Conservation (phyloP, 371 early-diverging fungal species). For the Massospora cicadina region DNA sequence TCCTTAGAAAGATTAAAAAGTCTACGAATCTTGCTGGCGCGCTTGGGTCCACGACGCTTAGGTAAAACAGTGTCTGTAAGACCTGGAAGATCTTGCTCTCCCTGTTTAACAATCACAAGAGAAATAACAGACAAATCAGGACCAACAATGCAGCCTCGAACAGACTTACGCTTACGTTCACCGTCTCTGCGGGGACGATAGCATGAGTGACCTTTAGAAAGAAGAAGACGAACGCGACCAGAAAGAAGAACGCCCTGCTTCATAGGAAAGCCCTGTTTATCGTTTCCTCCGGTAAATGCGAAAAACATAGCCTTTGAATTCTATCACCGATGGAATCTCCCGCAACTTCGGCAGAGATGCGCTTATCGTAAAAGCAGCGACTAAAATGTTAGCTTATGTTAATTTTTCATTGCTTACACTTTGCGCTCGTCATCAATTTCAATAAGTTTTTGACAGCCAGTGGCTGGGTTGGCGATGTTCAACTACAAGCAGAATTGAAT, state of each 20-base stretch:
- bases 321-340: constrained; percentile 92
- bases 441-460: constrained; percentile 96
- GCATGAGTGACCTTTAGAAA: constrained; percentile 97
- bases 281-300: constrained; percentile 98
- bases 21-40: constrained; percentile 96
- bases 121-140: constrained; percentile 89
- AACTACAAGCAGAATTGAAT: constrained; percentile 45
- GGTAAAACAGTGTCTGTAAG: constrained; percentile 87
- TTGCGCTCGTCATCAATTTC: constrained; percentile 96
- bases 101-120: constrained; percentile 90
- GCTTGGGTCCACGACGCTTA: constrained; percentile 96
- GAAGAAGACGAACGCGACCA: constrained; percentile 86
- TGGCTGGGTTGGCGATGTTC: constrained; percentile 97
- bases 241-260: constrained; percentile 92
- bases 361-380: constrained; percentile 95
- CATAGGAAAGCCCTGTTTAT: constrained; percentile 98
- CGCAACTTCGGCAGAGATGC: constrained; percentile 90
- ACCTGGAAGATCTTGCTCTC: constrained; percentile 88
- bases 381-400: constrained; percentile 20
- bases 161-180: constrained; percentile 98
- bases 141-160: constrained; percentile 97
- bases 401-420: constrained; percentile 37
- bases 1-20: constrained; percentile 90
- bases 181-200: constrained; percentile 96
- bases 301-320: constrained; percentile 98